These are phyloP conservation scores for Cystobasidium sp. DNA, from an alignment of 1,284 basidiomycete genomes.

Conservation along the genomic window DNA sequence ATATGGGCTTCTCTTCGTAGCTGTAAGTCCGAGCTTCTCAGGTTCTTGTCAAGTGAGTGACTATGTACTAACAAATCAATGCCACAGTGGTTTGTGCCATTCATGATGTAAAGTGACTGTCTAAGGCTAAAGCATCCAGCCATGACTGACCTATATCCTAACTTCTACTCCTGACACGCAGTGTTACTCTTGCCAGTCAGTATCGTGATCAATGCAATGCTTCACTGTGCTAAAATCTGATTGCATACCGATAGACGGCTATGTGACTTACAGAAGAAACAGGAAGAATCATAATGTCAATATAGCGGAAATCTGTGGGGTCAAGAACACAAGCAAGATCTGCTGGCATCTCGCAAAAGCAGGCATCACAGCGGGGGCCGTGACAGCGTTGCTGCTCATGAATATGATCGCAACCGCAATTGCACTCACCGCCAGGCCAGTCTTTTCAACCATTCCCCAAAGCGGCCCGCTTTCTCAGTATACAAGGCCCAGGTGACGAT, in stretches of 20 bases:
- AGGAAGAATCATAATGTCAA: slow-evolving; percentile 21
- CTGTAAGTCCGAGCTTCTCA: not conserved
- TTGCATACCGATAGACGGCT: slow-evolving; percentile 1
- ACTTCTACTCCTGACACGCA: not conserved
- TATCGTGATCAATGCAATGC: not conserved
- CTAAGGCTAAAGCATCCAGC: too few relatives aligned
- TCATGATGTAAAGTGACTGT: slow-evolving; percentile 10
- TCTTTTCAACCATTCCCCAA: not conserved
- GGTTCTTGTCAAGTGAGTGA: not conserved
- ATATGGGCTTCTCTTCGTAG: not conserved
- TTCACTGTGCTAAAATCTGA: not conserved
- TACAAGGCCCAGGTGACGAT: too few relatives aligned
- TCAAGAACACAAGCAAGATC: slow-evolving; percentile 6
- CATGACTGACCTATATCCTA: too few relatives aligned
- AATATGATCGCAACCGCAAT: slow-evolving; percentile 9
- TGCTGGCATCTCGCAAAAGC: slow-evolving; percentile 20
- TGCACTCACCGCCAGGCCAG: not conserved
- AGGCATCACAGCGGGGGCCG: slow-evolving; percentile 7
- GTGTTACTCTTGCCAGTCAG: slow-evolving; percentile 11
- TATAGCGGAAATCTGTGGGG: slow-evolving; percentile 18
- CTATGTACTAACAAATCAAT: not conserved
- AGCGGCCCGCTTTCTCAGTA: too few relatives aligned
- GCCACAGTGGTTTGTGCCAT: slow-evolving; percentile 19
- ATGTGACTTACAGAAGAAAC: not conserved
- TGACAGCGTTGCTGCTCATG: not conserved